These are phyloP conservation scores for Paracoccidioides lutzii DNA, from an alignment of 2,329 filamentous ascomycete genomes.

Conservation along the genomic window DNA sequence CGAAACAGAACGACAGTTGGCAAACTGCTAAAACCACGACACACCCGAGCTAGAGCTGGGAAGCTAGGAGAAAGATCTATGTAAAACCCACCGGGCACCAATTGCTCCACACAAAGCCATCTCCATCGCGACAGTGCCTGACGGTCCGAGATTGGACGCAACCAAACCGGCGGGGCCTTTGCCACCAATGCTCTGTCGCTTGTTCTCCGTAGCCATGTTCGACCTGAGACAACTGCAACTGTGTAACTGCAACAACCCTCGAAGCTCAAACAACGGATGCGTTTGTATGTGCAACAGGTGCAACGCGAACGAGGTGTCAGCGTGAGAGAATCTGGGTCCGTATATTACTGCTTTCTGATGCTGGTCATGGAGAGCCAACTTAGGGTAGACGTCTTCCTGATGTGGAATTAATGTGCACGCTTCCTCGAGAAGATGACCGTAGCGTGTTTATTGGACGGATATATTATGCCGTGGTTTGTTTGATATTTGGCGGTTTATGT, in stretches of 20 bases:
- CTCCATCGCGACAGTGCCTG: constrained; percentile 38
- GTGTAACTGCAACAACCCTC: neutral
- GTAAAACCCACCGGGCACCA: constrained; percentile 43
- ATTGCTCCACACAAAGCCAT: constrained; percentile 46
- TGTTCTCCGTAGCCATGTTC: constrained; percentile 38
- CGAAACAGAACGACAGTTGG: neutral
- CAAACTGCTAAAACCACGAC: neutral
- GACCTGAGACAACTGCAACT: neutral
- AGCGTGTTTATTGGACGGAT: neutral
- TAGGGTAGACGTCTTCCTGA: neutral
- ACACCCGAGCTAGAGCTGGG: neutral
- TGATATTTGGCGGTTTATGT: neutral
- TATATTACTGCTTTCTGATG: neutral
- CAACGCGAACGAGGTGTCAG: neutral
- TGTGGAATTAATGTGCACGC: neutral
- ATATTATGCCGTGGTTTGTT: neutral
- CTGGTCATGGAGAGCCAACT: neutral
- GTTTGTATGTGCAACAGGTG: neutral
- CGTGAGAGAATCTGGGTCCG: neutral
- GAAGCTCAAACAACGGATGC: neutral
- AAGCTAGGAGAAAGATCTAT: neutral
- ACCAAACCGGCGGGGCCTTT: constrained; percentile 36
- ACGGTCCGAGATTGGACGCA: constrained; percentile 25
- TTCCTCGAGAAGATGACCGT: neutral
- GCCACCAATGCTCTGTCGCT: constrained; percentile 42